A percentile compares a stretch with the other conserved stretches of the same genome.
These are phyloP conservation scores for Stevia rebaudiana DNA, from an alignment of 140 eudicot species.

Conservation along the genomic window DNA sequence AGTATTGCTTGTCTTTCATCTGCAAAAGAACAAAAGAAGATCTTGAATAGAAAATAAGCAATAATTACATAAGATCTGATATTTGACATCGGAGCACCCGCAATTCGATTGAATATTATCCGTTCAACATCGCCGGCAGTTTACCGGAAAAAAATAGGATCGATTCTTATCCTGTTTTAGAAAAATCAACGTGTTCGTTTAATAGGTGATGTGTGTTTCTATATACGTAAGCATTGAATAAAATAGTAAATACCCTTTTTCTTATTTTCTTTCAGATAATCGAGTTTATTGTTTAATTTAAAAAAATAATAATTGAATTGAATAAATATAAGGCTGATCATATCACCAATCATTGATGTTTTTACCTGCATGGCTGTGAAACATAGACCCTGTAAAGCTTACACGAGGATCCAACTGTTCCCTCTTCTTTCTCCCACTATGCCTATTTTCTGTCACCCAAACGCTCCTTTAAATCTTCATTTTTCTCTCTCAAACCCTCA, in stretches of 20 bases:
- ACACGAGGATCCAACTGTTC: constrained; percentile 67
- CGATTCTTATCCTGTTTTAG: constrained; percentile 1
- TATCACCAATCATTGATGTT: constrained; percentile 33
- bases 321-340: constrained; percentile 11
- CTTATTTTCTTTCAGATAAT: constrained; percentile 2
- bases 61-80: constrained; percentile 22
- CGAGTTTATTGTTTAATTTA: not conserved
- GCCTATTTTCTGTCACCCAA: constrained; percentile 46
- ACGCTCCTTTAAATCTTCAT: constrained; percentile 9
- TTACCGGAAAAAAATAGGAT: not conserved
- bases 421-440: constrained; percentile 41
- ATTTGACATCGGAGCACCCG: constrained; percentile 7
- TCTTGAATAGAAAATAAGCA: constrained; percentile 6
- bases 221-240: constrained; percentile 4
- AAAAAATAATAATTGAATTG: no score
- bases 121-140: not conserved
- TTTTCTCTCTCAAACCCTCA: constrained; percentile 35
- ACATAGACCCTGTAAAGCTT: constrained; percentile 49
- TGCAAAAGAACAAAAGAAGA: constrained; percentile 29
- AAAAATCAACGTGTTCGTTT: not conserved
- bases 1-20: constrained; percentile 20
- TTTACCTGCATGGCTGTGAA: constrained; percentile 66
- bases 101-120: not conserved
- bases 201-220: not conserved
- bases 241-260: no score